Evolutionary conservation across 2,329 filamentous ascomycete genomes (phyloP), one percentile per base, ranked within the genome.

Genomic region (Clonostachys byssicola): DNA sequence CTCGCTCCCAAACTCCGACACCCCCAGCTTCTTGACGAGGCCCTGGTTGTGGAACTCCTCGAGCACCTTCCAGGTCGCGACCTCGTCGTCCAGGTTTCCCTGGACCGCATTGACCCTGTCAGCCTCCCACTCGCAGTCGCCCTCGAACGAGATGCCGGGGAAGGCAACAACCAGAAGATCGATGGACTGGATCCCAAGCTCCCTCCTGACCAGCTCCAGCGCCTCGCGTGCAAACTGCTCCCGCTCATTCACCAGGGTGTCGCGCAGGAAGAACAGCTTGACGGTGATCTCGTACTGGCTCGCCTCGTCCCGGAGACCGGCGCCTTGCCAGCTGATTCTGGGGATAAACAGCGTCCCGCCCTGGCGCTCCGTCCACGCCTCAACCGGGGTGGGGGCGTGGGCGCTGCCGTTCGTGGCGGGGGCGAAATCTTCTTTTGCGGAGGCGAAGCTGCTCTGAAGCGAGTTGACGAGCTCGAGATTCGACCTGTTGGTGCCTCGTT

Each of bases 91-190:
- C 43, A 89, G 81, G 52, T 81, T 73, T 49, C 81, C 82, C 66
- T 85, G 81, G 8, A 66, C 61, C 33, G 80, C 76, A 55, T 85
- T 85, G 53, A 71, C 67, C 65, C 75, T 77, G 61, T 85, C 81
- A 17, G 81, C 85, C 56, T 86, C 81, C 69, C 85, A 92, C 62
- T 95, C 90, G 63, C 91, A 92, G 60, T 94, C 89, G 43, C 92
- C 92, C 57, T 96, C 92, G 58, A 97, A 97, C 6, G 89, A 88
- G 65, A 97, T 86, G 43, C 89, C 91, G 0, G 94, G 92, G 65
- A 96, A 97, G 1, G 90, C 95, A 10, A 92, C 84, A 53, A 99
- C 94, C 41, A 99, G 77, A 30, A 99, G 79, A 63, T 97, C 90
- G 53, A 97, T 84, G 30, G 80, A 83, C 9, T 80, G 66, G 8